These are phyloP conservation scores for Middelhovenomyces tepae DNA, from an alignment of 805 yeast species.

Conservation along the genomic window DNA sequence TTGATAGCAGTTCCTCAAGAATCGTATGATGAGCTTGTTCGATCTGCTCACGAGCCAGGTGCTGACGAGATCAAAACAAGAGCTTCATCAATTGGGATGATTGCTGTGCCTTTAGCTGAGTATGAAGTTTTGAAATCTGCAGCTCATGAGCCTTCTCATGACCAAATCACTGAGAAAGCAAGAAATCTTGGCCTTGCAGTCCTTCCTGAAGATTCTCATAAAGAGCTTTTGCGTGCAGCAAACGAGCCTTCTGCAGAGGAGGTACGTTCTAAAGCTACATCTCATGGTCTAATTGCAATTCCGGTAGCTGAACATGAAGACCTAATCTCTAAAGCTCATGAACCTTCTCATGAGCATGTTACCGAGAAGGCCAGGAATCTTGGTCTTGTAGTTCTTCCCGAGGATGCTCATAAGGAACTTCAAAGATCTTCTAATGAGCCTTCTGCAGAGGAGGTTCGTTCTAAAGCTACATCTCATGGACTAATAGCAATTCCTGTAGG, in stretches of 20 bases:
- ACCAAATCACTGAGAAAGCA: slow-evolving; percentile 21
- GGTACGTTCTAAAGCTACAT: slow-evolving; percentile 4
- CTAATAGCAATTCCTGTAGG: slow-evolving; percentile 7
- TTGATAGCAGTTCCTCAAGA: slow-evolving; percentile 20
- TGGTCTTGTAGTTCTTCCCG: slow-evolving; percentile 21
- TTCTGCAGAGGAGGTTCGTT: slow-evolving; percentile 10
- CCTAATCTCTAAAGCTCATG: slow-evolving; percentile 13
- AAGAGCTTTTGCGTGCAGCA: slow-evolving; percentile 12
- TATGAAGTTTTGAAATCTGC: slow-evolving; percentile 11
- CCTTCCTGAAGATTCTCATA: slow-evolving; percentile 18
- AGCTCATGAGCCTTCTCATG: slow-evolving; percentile 23
- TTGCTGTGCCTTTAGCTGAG: slow-evolving; percentile 21
- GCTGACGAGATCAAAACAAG: slow-evolving; percentile 4
- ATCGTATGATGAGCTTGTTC: slow-evolving; percentile 4
- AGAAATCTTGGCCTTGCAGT: slow-evolving; percentile 11
- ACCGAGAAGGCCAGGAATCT: slow-evolving; percentile 14
- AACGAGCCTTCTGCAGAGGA: slow-evolving; percentile 17
- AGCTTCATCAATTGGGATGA: slow-evolving; percentile 25
- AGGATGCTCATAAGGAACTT: slow-evolving; percentile 12
- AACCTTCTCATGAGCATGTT: slow-evolving; percentile 12
- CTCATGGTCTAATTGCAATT: slow-evolving; percentile 10
- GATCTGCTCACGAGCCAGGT: not conserved
- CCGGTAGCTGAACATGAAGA: slow-evolving; percentile 13
- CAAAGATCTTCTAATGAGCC: slow-evolving; percentile 10
- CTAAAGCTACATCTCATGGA: slow-evolving; percentile 11